phyloP scores from a whole-genome alignment of 176 grass and related monocot genomes.

The Eleusine coracana region DNA sequence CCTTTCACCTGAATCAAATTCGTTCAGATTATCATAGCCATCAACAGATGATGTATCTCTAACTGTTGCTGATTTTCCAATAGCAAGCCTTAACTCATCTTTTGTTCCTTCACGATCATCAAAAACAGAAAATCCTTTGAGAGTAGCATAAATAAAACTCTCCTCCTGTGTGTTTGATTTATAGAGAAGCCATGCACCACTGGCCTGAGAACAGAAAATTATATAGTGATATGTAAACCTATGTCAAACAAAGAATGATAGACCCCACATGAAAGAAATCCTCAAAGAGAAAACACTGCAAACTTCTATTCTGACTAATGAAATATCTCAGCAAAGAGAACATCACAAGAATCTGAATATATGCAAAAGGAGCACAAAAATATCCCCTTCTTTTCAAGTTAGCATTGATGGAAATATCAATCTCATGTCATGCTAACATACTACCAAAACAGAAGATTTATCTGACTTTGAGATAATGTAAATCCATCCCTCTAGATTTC shows the following conservation, averaged over 20 bases:
- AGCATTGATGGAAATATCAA: constrained; percentile 17
- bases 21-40: constrained; percentile 49
- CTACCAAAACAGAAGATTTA: neutral
- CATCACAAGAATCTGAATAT: neutral
- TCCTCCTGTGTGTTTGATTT: constrained; percentile 83
- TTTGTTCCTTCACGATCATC: constrained; percentile 98
- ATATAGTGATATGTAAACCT: neutral
- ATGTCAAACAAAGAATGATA: constrained; percentile 12
- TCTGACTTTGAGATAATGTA: constrained; percentile 20
- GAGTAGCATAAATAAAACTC: constrained; percentile 87
- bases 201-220: constrained; percentile 60
- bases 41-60: constrained; percentile 55
- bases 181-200: constrained; percentile 91
- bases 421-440: constrained; percentile 20
- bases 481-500: neutral
- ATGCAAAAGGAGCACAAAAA: neutral
- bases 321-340: constrained; percentile 23
- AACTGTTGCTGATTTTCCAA: constrained; percentile 80
- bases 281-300: neutral
- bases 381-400: neutral
- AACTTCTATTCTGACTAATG: constrained; percentile 6
- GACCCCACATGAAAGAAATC: neutral
- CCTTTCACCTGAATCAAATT: constrained; percentile 59
- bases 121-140: constrained; percentile 95
- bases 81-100: constrained; percentile 95